These are phyloP conservation scores for Thoreauomyces humboldtii DNA, from an alignment of 192 early-diverging fungal species.

Conservation along the genomic window DNA sequence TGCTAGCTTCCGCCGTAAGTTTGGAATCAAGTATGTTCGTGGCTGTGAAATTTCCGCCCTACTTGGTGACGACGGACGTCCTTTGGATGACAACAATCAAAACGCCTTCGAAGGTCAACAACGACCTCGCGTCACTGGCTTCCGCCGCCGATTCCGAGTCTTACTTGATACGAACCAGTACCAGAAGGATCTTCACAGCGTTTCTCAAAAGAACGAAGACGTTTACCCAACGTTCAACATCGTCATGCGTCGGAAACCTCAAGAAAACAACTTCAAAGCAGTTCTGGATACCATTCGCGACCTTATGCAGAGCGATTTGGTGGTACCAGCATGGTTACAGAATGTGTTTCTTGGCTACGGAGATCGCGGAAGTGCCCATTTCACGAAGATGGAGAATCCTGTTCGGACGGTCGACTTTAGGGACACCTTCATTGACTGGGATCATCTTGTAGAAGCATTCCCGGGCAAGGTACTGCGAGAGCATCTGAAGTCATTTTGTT, in stretches of 20 bases:
- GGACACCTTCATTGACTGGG: constrained; percentile 83
- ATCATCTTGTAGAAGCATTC: constrained; percentile 72
- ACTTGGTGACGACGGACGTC: constrained; percentile 69
- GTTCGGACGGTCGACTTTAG: constrained; percentile 71
- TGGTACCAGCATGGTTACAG: constrained; percentile 89
- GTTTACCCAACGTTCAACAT: constrained; percentile 85
- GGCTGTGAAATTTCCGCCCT: constrained; percentile 82
- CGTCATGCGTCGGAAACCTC: constrained; percentile 79
- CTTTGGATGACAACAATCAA: constrained; percentile 33
- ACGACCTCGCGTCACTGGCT: constrained; percentile 20
- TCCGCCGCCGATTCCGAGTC: constrained; percentile 69
- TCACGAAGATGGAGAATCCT: constrained; percentile 55
- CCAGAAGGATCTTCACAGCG: constrained; percentile 55
- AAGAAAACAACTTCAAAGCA: constrained; percentile 93
- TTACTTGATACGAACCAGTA: constrained; percentile 87
- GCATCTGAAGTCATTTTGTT: too few relatives aligned
- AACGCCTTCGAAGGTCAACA: constrained; percentile 38
- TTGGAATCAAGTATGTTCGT: constrained; percentile 77
- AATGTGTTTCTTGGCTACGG: constrained; percentile 95
- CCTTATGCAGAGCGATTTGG: constrained; percentile 76
- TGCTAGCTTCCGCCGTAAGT: constrained; percentile 55
- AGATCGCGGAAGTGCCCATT: constrained; percentile 76
- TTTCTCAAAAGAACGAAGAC: constrained; percentile 55
- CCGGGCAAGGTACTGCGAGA: constrained; percentile 56
- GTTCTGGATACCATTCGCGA: constrained; percentile 89